Evolutionary conservation across 148 eudicot species (phyloP).

Genomic region (Rhododendron mucronatum): DNA sequence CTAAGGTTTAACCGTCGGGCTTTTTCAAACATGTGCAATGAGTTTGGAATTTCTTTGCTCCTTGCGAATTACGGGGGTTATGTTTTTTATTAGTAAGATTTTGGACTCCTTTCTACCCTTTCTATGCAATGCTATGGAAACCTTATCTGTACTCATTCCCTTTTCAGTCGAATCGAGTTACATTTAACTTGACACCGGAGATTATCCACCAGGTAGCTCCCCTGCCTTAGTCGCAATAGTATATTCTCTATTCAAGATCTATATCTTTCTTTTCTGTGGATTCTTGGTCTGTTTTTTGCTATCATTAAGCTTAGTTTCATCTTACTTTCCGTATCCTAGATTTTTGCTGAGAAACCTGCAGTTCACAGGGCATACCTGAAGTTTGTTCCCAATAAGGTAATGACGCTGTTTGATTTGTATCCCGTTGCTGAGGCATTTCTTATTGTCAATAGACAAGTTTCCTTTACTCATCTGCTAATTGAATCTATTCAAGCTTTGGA

Average conservation of each 20-base stretch:
- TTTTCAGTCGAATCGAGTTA: slow-evolving; percentile 88
- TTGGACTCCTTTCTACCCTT: not conserved
- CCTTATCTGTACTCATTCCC: not conserved
- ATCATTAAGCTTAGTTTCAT: not conserved
- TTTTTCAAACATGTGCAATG: not conserved
- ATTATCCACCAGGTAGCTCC: slow-evolving; percentile 83
- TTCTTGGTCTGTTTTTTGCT: not conserved
- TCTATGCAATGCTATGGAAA: not conserved
- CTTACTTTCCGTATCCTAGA: slow-evolving; percentile 37
- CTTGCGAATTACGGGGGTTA: not conserved
- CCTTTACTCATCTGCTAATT: not conserved
- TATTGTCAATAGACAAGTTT: not conserved
- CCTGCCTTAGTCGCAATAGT: not conserved
- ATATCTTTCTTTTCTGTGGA: not conserved
- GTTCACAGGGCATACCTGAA: slow-evolving; percentile 87
- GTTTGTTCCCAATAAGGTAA: slow-evolving; percentile 81
- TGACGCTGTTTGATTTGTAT: not conserved
- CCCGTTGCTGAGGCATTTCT: not conserved
- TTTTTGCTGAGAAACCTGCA: slow-evolving; percentile 99
- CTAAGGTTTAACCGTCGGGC: not conserved
- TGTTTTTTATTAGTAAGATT: not conserved
- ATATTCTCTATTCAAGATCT: not conserved
- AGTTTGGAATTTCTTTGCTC: not conserved
- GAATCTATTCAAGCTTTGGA: not conserved
- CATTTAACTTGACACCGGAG: slow-evolving; percentile 87